Conservation (phyloP, 345 rosid genomes). For the Dovyalis caffra region DNA sequence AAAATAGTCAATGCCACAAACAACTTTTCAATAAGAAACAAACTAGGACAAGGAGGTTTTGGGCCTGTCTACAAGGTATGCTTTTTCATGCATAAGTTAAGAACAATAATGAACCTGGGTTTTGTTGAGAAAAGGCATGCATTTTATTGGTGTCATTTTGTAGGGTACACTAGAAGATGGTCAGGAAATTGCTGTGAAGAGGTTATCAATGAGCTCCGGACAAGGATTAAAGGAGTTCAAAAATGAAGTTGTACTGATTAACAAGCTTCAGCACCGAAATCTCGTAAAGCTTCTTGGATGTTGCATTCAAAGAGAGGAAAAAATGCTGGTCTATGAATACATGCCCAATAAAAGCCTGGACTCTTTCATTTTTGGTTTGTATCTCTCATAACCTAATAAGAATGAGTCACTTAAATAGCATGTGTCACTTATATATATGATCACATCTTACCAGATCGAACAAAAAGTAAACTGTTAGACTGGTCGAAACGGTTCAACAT, state of each 20-base stretch:
- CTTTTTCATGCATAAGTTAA: background rate
- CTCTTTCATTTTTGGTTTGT: constrained; percentile 28
- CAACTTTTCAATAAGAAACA: background rate
- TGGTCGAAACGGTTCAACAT: constrained; percentile 18
- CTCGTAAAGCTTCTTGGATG: constrained; percentile 29
- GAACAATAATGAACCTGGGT: too few species aligned
- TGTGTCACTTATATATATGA: background rate
- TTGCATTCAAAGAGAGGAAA: constrained; percentile 35
- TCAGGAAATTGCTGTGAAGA: constrained; percentile 20
- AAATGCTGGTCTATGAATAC: constrained; percentile 34
- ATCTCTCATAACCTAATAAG: background rate
- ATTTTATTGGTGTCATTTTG: background rate
- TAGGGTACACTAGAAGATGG: constrained; percentile 2
- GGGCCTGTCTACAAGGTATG: constrained; percentile 11
- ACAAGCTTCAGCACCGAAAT: constrained; percentile 10
- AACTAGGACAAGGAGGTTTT: constrained; percentile 12
- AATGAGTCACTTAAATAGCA: background rate
- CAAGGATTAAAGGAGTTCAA: constrained; percentile 17
- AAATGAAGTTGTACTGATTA: constrained; percentile 8
- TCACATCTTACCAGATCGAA: background rate
- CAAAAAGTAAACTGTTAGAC: constrained; percentile 4
- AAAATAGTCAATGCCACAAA: background rate
- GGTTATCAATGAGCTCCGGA: constrained; percentile 7
- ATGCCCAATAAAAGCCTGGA: constrained; percentile 37
- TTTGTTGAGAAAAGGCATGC: too few species aligned